Base-by-base conservation (phyloP, 441 rosid species). In the Jatropha podagrica region DNA sequence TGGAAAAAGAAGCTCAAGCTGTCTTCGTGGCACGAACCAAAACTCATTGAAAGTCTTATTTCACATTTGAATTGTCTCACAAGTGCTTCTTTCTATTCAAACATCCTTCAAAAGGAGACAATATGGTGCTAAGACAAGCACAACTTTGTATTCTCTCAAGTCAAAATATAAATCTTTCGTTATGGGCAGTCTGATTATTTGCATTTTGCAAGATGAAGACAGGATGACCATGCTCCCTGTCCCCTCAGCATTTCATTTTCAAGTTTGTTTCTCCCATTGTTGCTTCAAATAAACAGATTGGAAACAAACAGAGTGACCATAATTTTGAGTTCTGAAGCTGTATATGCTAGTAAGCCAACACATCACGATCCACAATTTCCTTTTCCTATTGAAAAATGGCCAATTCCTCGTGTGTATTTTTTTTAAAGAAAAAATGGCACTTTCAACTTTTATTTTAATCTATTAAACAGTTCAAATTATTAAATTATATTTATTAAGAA, bases 81-180 rank as follows among this genome's bases (percentile, higher is more conserved):
- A 23, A 20, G 0, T 74, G 77, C 63, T 66, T 14, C 70, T 56
- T 20, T 60, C 61, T 9, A 46, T 10, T 26, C 56, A 41, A 41
- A 41, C 69, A 66, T 54, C 52, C 11, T 1, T 37, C 69, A 23
- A 64, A 40, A 71, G 76, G 70, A 42, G 68, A 70, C 80, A 74
- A 37, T 3, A 52, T 5, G 58, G 1, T 52, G 20, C 12, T n/a
- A 51, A 51, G 4, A n/a, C 60, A 32, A 32, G 32, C 32, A 32
- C 32, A 32, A 32, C 17, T 18, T 55, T 5, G 11, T 0, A 5
- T 18, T 55, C 68, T 64, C 55, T 26, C 58, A 68, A 78, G 79
- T 65, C 76, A 65, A 76, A 76, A 14, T 1, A 14, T 13, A 13
- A 13, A 68, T 69, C 3, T 76, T 68, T 60, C 15, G 52, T 48